Conservation (phyloP, 257 asterid genomes). For the Ophiorrhiza pumila region DNA sequence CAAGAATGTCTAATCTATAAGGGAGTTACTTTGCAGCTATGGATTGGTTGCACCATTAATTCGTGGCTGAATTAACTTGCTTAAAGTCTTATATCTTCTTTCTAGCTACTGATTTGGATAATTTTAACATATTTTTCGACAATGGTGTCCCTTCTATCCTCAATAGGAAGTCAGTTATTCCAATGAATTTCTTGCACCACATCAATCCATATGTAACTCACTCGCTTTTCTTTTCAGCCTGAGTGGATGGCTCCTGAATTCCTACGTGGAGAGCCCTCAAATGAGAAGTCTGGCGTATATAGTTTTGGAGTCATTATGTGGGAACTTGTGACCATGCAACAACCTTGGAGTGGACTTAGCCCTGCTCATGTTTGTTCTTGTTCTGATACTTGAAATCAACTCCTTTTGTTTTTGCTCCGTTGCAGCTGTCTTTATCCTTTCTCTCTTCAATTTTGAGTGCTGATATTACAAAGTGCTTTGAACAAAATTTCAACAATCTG, state of each 20-base stretch:
- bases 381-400: neutral
- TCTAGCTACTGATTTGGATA: neutral
- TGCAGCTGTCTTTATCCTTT: too few relatives aligned
- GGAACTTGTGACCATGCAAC: constrained; percentile 94
- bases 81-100: neutral
- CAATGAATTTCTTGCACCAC: constrained; percentile 15
- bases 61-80: too few relatives aligned
- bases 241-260: constrained; percentile 99
- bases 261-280: constrained; percentile 96
- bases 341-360: constrained; percentile 92
- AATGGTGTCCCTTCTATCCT: constrained; percentile 1
- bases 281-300: constrained; percentile 90
- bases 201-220: constrained; percentile 33
- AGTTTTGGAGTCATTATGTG: constrained; percentile 92
- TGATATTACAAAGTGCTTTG: neutral
- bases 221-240: constrained; percentile 66
- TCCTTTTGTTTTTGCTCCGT: neutral
- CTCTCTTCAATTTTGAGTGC: too few relatives aligned
- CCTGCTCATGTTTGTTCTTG: constrained; percentile 71
- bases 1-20: neutral
- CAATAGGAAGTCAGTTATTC: constrained; percentile 9
- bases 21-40: neutral
- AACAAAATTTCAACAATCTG: too few relatives aligned
- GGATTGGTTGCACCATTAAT: neutral
- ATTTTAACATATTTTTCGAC: neutral